Conservation (phyloP, 2,329 filamentous ascomycete genomes). For the Ascochyta fabae region DNA sequence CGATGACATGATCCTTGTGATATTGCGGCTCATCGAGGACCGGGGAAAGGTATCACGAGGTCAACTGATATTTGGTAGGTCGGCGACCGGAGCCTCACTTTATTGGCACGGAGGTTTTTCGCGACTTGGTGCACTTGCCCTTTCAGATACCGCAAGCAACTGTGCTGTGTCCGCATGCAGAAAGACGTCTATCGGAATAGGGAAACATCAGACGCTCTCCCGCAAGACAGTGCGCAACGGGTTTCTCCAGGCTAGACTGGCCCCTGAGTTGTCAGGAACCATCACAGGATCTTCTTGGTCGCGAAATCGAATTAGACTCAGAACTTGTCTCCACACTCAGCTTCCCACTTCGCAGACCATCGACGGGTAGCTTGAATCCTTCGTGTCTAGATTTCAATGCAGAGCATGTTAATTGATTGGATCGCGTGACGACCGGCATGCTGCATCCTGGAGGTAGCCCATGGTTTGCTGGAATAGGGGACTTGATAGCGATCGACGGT, state of each 20-base stretch:
- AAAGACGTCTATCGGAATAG: slow-evolving; percentile 20
- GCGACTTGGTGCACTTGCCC: slow-evolving; percentile 7
- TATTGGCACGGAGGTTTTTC: slow-evolving; percentile 29
- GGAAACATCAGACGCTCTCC: background rate
- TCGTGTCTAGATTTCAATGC: background rate
- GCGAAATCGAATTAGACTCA: slow-evolving; percentile 22
- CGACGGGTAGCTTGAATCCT: slow-evolving; percentile 9
- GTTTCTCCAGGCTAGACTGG: slow-evolving; percentile 4
- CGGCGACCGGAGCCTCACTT: slow-evolving; percentile 39
- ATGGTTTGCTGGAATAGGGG: slow-evolving; percentile 10
- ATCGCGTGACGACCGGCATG: slow-evolving; percentile 2
- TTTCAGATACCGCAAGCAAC: slow-evolving; percentile 6
- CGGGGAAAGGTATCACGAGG: slow-evolving; percentile 13
- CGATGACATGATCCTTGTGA: slow-evolving; percentile 1
- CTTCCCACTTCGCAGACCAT: slow-evolving; percentile 8
- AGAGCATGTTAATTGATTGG: slow-evolving; percentile 4
- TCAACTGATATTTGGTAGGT: slow-evolving; percentile 23
- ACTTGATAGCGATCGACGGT: slow-evolving; percentile 19
- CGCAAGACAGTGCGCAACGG: slow-evolving; percentile 7
- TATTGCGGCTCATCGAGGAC: slow-evolving; percentile 9
- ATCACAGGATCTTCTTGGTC: slow-evolving; percentile 3
- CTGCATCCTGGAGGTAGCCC: slow-evolving; percentile 4
- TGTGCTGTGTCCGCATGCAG: slow-evolving; percentile 18
- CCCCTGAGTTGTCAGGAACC: slow-evolving; percentile 2
- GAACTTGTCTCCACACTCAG: slow-evolving; percentile 6